These are phyloP conservation scores for Podospora fimiseda DNA, from an alignment of 495 filamentous ascomycete species.

Conservation along the genomic window DNA sequence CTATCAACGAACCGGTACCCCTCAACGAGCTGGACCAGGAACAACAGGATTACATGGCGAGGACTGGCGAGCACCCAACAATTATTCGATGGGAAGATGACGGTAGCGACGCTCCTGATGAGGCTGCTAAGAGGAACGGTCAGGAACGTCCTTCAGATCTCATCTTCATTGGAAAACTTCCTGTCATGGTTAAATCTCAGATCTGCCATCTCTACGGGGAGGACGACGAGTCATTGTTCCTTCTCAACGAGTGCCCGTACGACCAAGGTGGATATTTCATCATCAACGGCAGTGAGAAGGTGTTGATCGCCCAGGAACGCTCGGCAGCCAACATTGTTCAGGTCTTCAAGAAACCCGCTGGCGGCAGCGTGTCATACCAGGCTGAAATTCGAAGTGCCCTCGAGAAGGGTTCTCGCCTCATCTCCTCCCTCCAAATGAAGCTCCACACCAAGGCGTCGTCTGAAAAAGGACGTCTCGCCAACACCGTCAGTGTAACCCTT, in stretches of 20 bases:
- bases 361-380: slow-evolving; percentile 80
- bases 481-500: slow-evolving; percentile 79
- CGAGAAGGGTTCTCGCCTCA: slow-evolving; percentile 90
- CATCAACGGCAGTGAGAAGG: slow-evolving; percentile 99
- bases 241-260: slow-evolving; percentile 91
- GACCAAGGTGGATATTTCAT: slow-evolving; percentile 98
- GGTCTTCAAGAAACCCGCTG: slow-evolving; percentile 92
- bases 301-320: slow-evolving; percentile 94
- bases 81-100: slow-evolving; percentile 56
- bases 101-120: slow-evolving; percentile 31
- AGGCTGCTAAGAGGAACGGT: slow-evolving; percentile 36
- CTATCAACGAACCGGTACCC: slow-evolving; percentile 63
- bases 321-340: slow-evolving; percentile 97
- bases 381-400: slow-evolving; percentile 95
- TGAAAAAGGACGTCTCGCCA: slow-evolving; percentile 69
- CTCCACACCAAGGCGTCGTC: slow-evolving; percentile 77
- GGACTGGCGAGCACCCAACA: slow-evolving; percentile 45
- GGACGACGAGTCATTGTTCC: slow-evolving; percentile 72
- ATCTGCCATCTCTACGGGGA: slow-evolving; percentile 82
- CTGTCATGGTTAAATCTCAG: slow-evolving; percentile 95
- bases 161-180: slow-evolving; percentile 87
- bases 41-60: slow-evolving; percentile 43
- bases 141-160: slow-evolving; percentile 28
- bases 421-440: slow-evolving; percentile 84
- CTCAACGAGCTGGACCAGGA: slow-evolving; percentile 57